Conservation (phyloP, 352 stramenopile species). For the Phytophthora uliginosa region DNA sequence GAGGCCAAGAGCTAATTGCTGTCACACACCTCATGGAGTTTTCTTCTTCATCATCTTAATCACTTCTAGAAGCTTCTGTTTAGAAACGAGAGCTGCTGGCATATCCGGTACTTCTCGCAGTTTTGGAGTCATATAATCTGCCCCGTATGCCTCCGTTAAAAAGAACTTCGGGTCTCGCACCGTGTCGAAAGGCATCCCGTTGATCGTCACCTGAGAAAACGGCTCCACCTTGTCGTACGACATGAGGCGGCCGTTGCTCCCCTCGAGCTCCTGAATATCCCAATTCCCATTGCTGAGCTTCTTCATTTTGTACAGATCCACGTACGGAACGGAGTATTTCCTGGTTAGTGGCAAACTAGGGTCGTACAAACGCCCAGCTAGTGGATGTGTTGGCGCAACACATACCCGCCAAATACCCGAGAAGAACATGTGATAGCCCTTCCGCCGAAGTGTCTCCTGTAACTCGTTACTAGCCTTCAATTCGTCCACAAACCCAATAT, state of each 20-base stretch:
- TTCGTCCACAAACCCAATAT: conserved; percentile 47
- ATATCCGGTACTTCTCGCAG: conserved; percentile 3
- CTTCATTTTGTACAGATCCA: conserved; percentile 49
- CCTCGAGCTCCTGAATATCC: conserved; percentile 37
- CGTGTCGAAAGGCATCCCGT: conserved; percentile 45
- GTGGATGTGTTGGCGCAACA: conserved; percentile 50
- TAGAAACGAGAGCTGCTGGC: neutral
- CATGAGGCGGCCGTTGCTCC: conserved; percentile 24
- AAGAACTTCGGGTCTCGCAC: conserved; percentile 45
- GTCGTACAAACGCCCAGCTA: conserved; percentile 48
- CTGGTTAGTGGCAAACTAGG: conserved; percentile 21
- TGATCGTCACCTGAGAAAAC: conserved; percentile 39
- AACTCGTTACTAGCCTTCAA: conserved; percentile 19
- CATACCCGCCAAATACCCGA: conserved; percentile 51
- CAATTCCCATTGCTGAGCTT: conserved; percentile 9
- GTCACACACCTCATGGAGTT: neutral
- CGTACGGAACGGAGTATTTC: conserved; percentile 39
- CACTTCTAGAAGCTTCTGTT: neutral
- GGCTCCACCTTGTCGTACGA: conserved; percentile 30
- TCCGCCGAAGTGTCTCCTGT: conserved; percentile 32
- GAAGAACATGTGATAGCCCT: conserved; percentile 67
- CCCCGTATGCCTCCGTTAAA: conserved; percentile 43
- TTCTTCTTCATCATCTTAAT: neutral
- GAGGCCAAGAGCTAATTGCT: no score
- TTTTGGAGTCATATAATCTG: conserved; percentile 44